Percentiles rank a stretch among this genome's conserved stretches.
phyloP scores from a whole-genome alignment of 2,329 filamentous ascomycete species.

The Trichoderma simmonsii region DNA sequence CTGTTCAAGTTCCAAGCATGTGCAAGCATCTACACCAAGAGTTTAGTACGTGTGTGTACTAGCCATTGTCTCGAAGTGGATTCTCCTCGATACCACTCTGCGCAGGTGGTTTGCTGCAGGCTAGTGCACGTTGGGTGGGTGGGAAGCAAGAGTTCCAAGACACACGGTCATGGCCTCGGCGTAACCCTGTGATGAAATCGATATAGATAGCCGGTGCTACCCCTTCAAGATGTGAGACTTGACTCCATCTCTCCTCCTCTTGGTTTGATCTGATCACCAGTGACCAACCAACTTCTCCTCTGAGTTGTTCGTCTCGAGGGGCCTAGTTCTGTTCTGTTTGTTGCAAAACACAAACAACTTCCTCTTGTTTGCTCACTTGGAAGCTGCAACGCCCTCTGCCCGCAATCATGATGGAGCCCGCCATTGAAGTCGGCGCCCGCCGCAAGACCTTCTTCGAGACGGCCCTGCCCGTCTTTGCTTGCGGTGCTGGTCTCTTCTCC shows the following conservation, averaged over 20 bases:
- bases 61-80: neutral
- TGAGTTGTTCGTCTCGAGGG: neutral
- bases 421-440: constrained; percentile 16
- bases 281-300: neutral
- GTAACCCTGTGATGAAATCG: neutral
- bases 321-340: neutral
- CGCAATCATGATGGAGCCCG: constrained; percentile 1
- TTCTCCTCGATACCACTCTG: neutral
- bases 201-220: constrained; percentile 15
- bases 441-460: constrained; percentile 25
- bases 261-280: constrained; percentile 5
- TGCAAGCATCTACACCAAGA: neutral
- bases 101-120: constrained; percentile 1
- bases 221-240: neutral
- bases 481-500: constrained; percentile 84
- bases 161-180: neutral
- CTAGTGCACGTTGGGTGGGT: neutral
- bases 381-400: neutral
- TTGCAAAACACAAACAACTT: neutral
- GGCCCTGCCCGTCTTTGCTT: constrained; percentile 71
- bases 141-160: neutral
- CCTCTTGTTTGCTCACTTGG: neutral
- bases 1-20: neutral
- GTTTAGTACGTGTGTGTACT: neutral
- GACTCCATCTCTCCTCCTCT: neutral